Percentiles rank a stretch among this genome's conserved stretches.
These are phyloP conservation scores for Bryum argenteum DNA, from an alignment of 225 moss, liverwort and hornwort genomes.

Conservation along the genomic window DNA sequence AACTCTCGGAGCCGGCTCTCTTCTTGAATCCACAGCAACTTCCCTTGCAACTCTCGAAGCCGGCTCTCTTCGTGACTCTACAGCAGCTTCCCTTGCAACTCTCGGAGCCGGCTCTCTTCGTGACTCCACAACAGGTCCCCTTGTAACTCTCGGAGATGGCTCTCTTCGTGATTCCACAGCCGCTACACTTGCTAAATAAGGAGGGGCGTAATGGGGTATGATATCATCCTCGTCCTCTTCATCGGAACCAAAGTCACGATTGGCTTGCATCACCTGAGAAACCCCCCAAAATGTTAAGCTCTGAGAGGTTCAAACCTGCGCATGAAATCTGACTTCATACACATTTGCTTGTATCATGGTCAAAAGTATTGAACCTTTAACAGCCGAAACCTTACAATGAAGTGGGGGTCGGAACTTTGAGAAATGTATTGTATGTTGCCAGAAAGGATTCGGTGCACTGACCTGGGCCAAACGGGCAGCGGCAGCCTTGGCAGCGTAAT, in stretches of 20 bases:
- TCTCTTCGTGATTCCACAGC: constrained; percentile 38
- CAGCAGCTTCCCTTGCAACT: no score
- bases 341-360: no score
- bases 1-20: no score
- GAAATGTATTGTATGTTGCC: no score
- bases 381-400: no score
- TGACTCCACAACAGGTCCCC: background rate
- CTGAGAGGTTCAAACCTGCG: no score
- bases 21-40: no score
- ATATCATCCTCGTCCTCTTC: constrained; percentile 75
- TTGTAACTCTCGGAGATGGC: constrained; percentile 40
- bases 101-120: no score
- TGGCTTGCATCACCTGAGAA: constrained; percentile 68
- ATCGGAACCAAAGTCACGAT: constrained; percentile 45
- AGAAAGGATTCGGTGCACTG: background rate
- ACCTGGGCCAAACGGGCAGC: constrained; percentile 67
- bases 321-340: no score
- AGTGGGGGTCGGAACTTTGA: background rate
- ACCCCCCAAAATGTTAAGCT: background rate
- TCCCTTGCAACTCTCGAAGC: no score
- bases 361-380: no score
- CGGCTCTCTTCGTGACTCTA: no score
- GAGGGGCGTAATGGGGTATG: constrained; percentile 53
- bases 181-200: constrained; percentile 38
- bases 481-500: constrained; percentile 77